Evolutionary conservation across 2,329 filamentous ascomycete genomes (phyloP).

Genomic region (Botrytis hyacinthi): DNA sequence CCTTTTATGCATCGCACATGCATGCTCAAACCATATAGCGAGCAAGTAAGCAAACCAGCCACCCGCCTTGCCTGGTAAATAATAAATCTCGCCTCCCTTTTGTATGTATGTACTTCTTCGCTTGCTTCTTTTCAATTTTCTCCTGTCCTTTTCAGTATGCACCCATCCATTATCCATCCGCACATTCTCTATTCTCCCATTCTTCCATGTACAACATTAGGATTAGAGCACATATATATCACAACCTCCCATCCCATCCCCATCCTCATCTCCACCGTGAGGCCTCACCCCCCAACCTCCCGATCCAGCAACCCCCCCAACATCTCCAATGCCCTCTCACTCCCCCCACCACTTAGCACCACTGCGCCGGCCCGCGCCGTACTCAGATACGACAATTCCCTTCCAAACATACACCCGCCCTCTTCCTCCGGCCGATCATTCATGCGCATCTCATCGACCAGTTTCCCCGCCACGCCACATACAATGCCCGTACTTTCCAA

Average conservation of each 20-base stretch:
- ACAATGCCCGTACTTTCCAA: conserved; percentile 92
- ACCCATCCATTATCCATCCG: background rate
- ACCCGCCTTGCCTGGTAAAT: background rate
- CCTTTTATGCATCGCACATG: background rate
- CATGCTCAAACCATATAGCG: too few relatives aligned
- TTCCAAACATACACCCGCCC: conserved; percentile 31
- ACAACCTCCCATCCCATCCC: background rate
- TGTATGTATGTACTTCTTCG: background rate
- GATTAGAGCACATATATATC: background rate
- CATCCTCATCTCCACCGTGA: background rate
- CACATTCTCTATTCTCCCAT: background rate
- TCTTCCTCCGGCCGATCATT: conserved; percentile 16
- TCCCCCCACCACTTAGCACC: conserved; percentile 73
- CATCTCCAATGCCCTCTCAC: conserved; percentile 70
- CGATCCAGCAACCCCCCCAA: conserved; percentile 48
- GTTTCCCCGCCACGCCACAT: conserved; percentile 81
- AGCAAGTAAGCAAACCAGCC: background rate
- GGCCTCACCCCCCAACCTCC: background rate
- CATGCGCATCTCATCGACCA: conserved; percentile 67
- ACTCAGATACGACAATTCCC: conserved; percentile 87
- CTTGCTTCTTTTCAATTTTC: background rate
- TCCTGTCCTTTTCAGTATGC: background rate
- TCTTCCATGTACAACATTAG: background rate
- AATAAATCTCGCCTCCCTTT: background rate
- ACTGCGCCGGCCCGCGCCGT: conserved; percentile 88